Conservation (phyloP, 148 eudicot genomes). For the Spergularia marina region DNA sequence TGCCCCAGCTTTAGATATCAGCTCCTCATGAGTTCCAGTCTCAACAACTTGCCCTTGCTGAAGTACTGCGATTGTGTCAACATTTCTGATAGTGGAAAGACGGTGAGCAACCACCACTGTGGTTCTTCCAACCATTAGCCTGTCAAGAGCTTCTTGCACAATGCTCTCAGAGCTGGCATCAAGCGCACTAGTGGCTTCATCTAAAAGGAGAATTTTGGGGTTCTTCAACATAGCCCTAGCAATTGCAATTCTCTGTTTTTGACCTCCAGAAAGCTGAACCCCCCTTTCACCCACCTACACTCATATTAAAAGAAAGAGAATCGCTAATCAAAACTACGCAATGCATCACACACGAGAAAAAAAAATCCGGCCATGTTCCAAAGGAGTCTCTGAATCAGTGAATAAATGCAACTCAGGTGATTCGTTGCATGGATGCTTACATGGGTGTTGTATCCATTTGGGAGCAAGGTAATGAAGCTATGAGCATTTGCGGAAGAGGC, state of each 20-base stretch:
- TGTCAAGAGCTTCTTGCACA: constrained; percentile 96
- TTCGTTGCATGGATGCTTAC: constrained; percentile 31
- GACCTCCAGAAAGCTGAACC: constrained; percentile 96
- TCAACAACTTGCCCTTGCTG: constrained; percentile 95
- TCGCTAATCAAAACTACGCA: not conserved
- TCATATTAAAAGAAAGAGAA: not conserved
- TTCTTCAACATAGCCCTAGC: constrained; percentile 99
- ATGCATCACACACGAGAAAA: not conserved
- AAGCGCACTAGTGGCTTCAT: constrained; percentile 98
- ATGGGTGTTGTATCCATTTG: constrained; percentile 96
- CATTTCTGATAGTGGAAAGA: constrained; percentile 89
- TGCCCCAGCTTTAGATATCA: constrained; percentile 78
- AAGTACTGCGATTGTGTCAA: constrained; percentile 81
- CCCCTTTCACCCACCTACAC: constrained; percentile 93
- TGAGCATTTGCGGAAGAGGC: constrained; percentile 96
- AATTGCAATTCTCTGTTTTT: constrained; percentile 94
- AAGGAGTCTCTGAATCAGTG: too few relatives aligned
- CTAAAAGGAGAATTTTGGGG: constrained; percentile 93
- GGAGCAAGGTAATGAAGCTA: constrained; percentile 88
- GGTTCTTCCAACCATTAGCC: constrained; percentile 97
- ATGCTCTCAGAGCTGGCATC: constrained; percentile 95
- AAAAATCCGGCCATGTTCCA: too few relatives aligned
- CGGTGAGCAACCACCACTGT: constrained; percentile 98
- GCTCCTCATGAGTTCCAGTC: constrained; percentile 92
- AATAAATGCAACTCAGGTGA: not conserved